Base-by-base conservation (phyloP, 768 basidiomycete genomes). In the Rhizopogon sp. region DNA sequence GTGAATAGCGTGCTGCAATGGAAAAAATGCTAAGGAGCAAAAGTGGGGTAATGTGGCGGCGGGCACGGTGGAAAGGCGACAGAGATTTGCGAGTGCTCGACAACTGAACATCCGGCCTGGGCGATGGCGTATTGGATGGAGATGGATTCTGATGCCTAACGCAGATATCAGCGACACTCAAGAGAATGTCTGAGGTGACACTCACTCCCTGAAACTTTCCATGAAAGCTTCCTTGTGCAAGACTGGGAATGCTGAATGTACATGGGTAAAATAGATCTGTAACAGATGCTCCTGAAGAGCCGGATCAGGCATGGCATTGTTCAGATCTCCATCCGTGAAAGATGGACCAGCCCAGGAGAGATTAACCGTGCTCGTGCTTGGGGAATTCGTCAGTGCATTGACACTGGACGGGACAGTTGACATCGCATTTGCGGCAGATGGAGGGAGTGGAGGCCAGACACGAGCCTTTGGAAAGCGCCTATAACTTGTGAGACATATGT, bases 391-490 rank as follows among this genome's bases (percentile, higher is more conserved):
- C 10, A 53, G 17, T 16, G 39, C 54, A 52, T 39, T 17, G 13
- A 37, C 45, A 40, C 46, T 9, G 57, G 40, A 37, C 41, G 58
- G 16, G 55, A 29, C 31, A 3, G n/a, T 20, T 6, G 47, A 52
- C 33, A 68, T 55, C 57, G 67, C 56, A 35, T 56, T 53, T 70
- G 17, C 75, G 60, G 60, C 50, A 5, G 54, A 51, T 28, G 64
- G 42, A 3, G 70, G 69, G 53, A 80, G 67, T 3, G 84, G 84
- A 0, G 93, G 93, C 93, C 93, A 95, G 25, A 93, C 88, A n/a
- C 92, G 79, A 3, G 91, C 87, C 60, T 84, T 85, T 0, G 93
- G 91, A 70, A 95, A 94, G 29, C 85, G 83, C 87, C 81, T 90
- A 63, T 5, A 62, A 22, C n/a, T 57, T 69, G 59, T 65, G 11